Base-by-base conservation (phyloP, 371 early-diverging fungal species). In the Mortierella sp. region DNA sequence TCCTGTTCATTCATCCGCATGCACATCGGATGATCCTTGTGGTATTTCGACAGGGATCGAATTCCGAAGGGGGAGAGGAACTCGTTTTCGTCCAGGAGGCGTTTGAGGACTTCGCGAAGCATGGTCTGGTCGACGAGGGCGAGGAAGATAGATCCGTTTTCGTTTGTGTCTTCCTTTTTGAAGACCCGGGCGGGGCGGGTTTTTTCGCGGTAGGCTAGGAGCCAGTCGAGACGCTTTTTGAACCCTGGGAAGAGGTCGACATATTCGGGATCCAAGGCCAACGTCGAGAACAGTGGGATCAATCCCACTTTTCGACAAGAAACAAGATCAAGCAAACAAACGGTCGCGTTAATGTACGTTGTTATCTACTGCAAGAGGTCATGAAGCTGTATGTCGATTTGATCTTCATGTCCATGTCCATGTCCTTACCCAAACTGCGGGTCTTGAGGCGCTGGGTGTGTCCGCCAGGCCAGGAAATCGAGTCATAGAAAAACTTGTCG, bases 401-500 rank as follows among this genome's bases (percentile, higher is more conserved):
- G 41, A 41, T 16, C 54, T 68, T 74, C 35, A 44, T 48, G 55
- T 56, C 10, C 6, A n/a, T n/a, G 27, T n/a, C 56, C 41, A 41
- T 41, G 6, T 41, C 41, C 41, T 72, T 82, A 85, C 83, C 84
- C 54, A 87, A 54, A 41, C 86, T 87, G 27, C 87, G 87, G 7
- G 87, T 87, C 77, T 83, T 82, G 65, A 90, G 84, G 21, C 89
- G 90, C 32, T 88, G 84, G 6, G 82, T 82, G 41, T 74, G 56
- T 18, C 88, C 89, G 29, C 88, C 89, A 18, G 76, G 80, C 81
- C 88, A 89, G 16, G 82, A 82, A 48, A 90, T 80, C 24, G 86
- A 86, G 74, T 90, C 90, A 72, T 90, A 90, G 72, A 85, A 90
- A 70, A 90, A 90, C n/a, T 82, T 89, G 82, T 90, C 90, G 49